Base-by-base conservation (phyloP, 768 basidiomycete species). In the Cantharellus anzutake region DNA sequence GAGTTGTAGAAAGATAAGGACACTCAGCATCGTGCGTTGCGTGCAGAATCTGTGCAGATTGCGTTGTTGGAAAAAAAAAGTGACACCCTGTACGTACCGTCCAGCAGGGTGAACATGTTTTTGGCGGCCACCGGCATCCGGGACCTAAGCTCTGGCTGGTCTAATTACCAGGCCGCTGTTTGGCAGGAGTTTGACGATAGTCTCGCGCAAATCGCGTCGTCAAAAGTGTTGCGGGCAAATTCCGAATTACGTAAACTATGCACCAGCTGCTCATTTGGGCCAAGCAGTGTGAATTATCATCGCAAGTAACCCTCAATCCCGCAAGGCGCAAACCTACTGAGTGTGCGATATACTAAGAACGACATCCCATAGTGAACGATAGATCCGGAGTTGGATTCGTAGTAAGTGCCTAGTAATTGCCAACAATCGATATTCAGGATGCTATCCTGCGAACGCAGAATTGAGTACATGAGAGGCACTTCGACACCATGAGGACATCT, bases 91-190 rank as follows among this genome's bases (percentile, higher is more conserved):
- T 11, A 55, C 52, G 52, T 50, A 60, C 52, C 52, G 59, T 51
- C 20, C 37, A 62, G 50, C 42, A 55, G 44, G n/a, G 60, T 57
- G 42, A 62, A 62, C 52, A 41, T 51, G 52, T 62, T 62, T 7
- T 20, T n/a, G 34, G n/a, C 42, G 59, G 59, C 61, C 44, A 62
- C 61, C 59, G 61, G 60, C 61, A 62, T 62, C 20, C 37, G 57
- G 59, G 7, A 11, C 11, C 11, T 7, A 37, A 55, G 11, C 7
- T 55, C 38, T 11, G 29, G 44, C 44, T 48, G 44, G 29, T 11
- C 11, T 48, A 29, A 48, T 11, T 48, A 11, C 44, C 44, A 48
- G 44, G 44, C 29, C 11, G 29, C 44, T 48, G 11, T 48, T 29
- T 29, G 20, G 20, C 20, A 29, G 44, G 11, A 48, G 44, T 11